These are phyloP conservation scores for Cystoderma amianthinum DNA, from an alignment of 768 basidiomycete species.

Conservation along the genomic window DNA sequence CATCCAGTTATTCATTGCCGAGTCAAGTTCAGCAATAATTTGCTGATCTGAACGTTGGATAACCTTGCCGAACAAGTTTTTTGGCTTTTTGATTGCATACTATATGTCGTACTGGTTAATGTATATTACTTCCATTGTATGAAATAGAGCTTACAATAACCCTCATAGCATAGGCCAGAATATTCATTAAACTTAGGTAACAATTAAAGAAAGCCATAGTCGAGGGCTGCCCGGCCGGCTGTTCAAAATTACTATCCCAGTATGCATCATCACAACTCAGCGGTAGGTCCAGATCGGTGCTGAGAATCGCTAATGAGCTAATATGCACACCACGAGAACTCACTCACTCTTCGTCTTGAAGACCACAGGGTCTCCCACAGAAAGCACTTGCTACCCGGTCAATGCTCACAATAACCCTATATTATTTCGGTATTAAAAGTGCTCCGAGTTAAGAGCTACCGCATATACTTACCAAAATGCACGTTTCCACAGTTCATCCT, in stretches of 20 bases:
- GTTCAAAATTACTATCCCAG: slow-evolving; percentile 61
- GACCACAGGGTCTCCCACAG: slow-evolving; percentile 63
- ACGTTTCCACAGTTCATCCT: slow-evolving; percentile 73
- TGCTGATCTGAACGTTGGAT: slow-evolving; percentile 50
- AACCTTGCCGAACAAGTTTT: slow-evolving; percentile 37
- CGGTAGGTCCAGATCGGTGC: slow-evolving; percentile 66
- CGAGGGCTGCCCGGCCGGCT: slow-evolving; percentile 54
- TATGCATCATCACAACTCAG: slow-evolving; percentile 65
- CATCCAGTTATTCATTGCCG: slow-evolving; percentile 73
- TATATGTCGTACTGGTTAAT: slow-evolving; percentile 14
- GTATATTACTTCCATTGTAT: not conserved
- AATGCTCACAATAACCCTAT: slow-evolving; percentile 42
- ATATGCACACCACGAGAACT: not conserved
- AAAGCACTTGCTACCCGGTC: slow-evolving; percentile 40
- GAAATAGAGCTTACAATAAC: slow-evolving; percentile 37
- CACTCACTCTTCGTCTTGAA: slow-evolving; percentile 71
- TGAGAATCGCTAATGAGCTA: slow-evolving; percentile 13
- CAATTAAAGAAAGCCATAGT: slow-evolving; percentile 49
- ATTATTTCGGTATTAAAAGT: not conserved
- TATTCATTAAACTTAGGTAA: slow-evolving; percentile 49
- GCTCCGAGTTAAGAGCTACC: not conserved
- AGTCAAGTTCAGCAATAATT: slow-evolving; percentile 67
- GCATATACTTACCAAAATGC: slow-evolving; percentile 42
- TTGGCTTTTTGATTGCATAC: slow-evolving; percentile 70
- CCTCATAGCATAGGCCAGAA: slow-evolving; percentile 52